Evolutionary conservation across 2,329 filamentous ascomycete species (phyloP).

Genomic region (Cercospora janseana): DNA sequence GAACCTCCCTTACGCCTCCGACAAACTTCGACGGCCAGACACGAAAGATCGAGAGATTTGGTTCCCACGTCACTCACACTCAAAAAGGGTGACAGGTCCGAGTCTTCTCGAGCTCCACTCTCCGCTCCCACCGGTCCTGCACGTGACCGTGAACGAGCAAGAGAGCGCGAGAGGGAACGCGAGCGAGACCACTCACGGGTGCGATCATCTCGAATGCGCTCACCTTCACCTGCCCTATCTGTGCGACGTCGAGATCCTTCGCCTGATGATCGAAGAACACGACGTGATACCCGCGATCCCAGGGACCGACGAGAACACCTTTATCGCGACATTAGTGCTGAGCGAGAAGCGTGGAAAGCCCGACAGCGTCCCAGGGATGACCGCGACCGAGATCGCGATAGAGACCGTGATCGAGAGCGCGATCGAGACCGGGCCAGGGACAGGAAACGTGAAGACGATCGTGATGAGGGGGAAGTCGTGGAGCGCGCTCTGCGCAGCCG

Average conservation of each 20-base stretch:
- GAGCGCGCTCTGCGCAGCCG: slow-evolving; percentile 28
- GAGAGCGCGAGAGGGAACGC: neutral
- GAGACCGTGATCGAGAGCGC: slow-evolving; percentile 29
- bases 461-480: slow-evolving; percentile 36
- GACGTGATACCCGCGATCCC: slow-evolving; percentile 11
- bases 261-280: slow-evolving; percentile 28
- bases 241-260: slow-evolving; percentile 29
- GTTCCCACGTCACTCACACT: slow-evolving; percentile 37
- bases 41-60: slow-evolving; percentile 30
- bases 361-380: slow-evolving; percentile 28
- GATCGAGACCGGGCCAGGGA: slow-evolving; percentile 38
- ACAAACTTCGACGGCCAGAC: slow-evolving; percentile 27
- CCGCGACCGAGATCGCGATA: slow-evolving; percentile 29
- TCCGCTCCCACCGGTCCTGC: slow-evolving; percentile 24
- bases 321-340: slow-evolving; percentile 36
- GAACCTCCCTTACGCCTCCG: slow-evolving; percentile 42
- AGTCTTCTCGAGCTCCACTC: slow-evolving; percentile 13
- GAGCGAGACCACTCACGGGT: slow-evolving; percentile 19
- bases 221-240: slow-evolving; percentile 33
- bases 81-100: slow-evolving; percentile 31
- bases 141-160: slow-evolving; percentile 15
- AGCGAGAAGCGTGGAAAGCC: slow-evolving; percentile 37
- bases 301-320: slow-evolving; percentile 29
- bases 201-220: slow-evolving; percentile 27
- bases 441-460: slow-evolving; percentile 19